A percentile compares a stretch with the other conserved stretches of the same genome.
phyloP scores from a whole-genome alignment of 2,329 filamentous ascomycete species.

The Metarhizium guizhouense region DNA sequence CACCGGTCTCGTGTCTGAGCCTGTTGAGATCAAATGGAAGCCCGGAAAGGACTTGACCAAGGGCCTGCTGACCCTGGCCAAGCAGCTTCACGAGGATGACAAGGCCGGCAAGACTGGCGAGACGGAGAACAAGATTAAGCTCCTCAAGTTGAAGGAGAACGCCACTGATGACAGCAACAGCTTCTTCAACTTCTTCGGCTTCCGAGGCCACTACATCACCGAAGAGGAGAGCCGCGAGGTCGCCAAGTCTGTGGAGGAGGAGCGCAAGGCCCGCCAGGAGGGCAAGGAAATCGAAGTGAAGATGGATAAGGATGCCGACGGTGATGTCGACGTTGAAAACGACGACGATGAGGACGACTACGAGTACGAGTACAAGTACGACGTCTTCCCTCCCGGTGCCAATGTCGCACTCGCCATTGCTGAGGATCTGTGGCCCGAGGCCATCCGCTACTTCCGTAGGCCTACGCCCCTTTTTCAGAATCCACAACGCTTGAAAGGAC shows the following conservation, averaged over 20 bases:
- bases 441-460: constrained; percentile 87
- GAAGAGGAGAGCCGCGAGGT: constrained; percentile 63
- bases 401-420: constrained; percentile 71
- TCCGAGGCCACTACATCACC: constrained; percentile 58
- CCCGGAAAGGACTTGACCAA: constrained; percentile 68
- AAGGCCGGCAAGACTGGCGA: constrained; percentile 32
- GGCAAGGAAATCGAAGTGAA: constrained; percentile 42
- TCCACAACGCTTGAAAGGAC: not conserved
- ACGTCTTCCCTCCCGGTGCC: constrained; percentile 84
- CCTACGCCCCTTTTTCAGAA: constrained; percentile 12
- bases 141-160: constrained; percentile 47
- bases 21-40: constrained; percentile 84
- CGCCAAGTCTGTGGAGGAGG: constrained; percentile 50
- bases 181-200: constrained; percentile 90
- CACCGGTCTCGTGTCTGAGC: constrained; percentile 76
- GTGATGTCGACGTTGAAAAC: constrained; percentile 45
- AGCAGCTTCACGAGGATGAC: constrained; percentile 56
- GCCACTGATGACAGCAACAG: constrained; percentile 57
- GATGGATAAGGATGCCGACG: constrained; percentile 53
- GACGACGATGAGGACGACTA: constrained; percentile 53
- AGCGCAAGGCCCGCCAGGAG: constrained; percentile 37
- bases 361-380: constrained; percentile 50
- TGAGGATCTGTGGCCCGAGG: constrained; percentile 83
- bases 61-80: constrained; percentile 67
- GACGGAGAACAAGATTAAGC: constrained; percentile 38